These are phyloP conservation scores for Pleurotus tuber-regium DNA, from an alignment of 768 basidiomycete species.

Conservation along the genomic window DNA sequence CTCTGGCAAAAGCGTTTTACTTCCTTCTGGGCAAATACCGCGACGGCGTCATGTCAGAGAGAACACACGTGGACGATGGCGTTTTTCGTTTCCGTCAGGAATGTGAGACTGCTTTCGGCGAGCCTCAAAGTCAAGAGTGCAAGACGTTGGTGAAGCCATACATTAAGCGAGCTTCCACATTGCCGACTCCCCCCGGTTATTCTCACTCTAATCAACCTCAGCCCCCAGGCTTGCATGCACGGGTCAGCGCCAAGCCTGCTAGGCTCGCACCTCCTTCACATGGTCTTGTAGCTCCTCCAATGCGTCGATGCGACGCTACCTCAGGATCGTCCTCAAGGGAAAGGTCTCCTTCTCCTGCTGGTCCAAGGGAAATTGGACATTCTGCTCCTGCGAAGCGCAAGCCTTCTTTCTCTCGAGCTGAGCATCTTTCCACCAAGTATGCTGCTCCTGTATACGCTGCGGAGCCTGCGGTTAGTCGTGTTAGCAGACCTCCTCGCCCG, in stretches of 20 bases:
- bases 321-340: constrained; percentile 27
- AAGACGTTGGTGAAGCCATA: constrained; percentile 9
- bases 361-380: constrained; percentile 40
- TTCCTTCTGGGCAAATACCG: constrained; percentile 77
- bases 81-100: constrained; percentile 19
- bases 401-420: too few species aligned
- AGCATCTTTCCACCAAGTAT: too few species aligned
- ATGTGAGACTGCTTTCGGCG: constrained; percentile 4
- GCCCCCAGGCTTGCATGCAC: background rate
- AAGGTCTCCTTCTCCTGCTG: constrained; percentile 47
- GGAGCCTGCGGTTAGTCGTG: too few species aligned
- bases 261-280: background rate
- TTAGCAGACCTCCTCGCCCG: background rate
- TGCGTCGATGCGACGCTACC: background rate
- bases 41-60: constrained; percentile 44
- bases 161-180: constrained; percentile 2
- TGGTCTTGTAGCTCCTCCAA: constrained; percentile 1
- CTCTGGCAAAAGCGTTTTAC: constrained; percentile 86
- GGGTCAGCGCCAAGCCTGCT: constrained; percentile 12
- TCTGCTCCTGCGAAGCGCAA: too few species aligned
- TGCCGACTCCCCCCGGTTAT: constrained; percentile 13
- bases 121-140: background rate
- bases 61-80: constrained; percentile 46
- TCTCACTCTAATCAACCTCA: constrained; percentile 22
- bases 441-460: background rate